These are phyloP conservation scores for Ophiostoma quercus DNA, from an alignment of 2,329 filamentous ascomycete species.

Conservation along the genomic window DNA sequence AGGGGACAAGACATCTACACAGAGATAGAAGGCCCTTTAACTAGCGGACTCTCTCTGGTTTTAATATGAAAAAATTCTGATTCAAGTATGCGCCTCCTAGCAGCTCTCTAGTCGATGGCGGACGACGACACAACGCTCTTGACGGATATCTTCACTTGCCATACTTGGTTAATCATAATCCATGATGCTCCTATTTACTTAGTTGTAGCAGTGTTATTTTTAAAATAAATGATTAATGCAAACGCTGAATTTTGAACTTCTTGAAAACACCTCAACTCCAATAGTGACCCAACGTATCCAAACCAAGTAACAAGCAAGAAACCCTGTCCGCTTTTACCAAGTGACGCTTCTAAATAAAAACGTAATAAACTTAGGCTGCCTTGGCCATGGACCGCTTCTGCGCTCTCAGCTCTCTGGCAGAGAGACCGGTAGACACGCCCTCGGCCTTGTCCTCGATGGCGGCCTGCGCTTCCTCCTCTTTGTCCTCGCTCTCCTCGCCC, in stretches of 20 bases:
- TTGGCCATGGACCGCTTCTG: background rate
- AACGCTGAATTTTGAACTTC: too few species aligned
- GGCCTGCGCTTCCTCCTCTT: constrained; percentile 30
- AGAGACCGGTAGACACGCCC: background rate
- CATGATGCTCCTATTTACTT: background rate
- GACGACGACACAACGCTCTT: background rate
- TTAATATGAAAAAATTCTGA: background rate
- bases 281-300: too few species aligned
- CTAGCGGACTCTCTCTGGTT: background rate
- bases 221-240: too few species aligned
- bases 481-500: constrained; percentile 21
- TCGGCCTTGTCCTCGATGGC: constrained; percentile 17
- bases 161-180: background rate
- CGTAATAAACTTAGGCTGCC: background rate
- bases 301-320: too few species aligned
- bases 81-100: constrained; percentile 14
- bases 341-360: background rate
- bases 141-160: background rate
- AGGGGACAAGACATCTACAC: too few species aligned
- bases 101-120: constrained; percentile 13
- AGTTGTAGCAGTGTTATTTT: background rate
- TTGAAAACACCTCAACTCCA: background rate
- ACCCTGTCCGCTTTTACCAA: too few species aligned
- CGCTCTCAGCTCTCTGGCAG: background rate
- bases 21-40: constrained; percentile 10